Evolutionary conservation across 116 monocot species (phyloP), one percentile per base, ranked within the genome.

Genomic region (Posidonia oceanica): DNA sequence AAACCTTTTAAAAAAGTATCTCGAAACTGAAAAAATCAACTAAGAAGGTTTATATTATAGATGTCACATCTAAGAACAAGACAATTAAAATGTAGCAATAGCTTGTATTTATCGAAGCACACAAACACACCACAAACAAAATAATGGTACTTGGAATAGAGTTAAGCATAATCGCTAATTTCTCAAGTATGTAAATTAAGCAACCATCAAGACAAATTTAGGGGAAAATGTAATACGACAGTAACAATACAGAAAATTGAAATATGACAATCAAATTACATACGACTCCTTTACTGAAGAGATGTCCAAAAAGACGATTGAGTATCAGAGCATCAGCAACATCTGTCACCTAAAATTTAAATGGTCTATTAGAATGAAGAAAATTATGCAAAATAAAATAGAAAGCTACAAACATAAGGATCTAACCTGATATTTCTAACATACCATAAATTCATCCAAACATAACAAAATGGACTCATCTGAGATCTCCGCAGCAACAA

Each of bases 401-500:
- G 38, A 74, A 36, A 3, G 37, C 29, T 61, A 55, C 18, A 54
- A 59, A 78, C 53, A 44, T 63, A 67, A 68, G 40, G 41, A 85
- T 74, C 74, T 75, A 79, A 76, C 75, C 71, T 68, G 61, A 10
- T 73, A 70, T 41, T 55, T 72, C 60, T 60, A 71, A 82, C 83
- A 52, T 87, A 97, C 97, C 97, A 97, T 97, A 73, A 97, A 97
- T 79, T 97, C 97, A 79, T 97, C 97, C 14, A 97, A 75, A 80
- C 97, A 97, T 75, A 97, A 79, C 44, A 97, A 79, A 77, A 92
- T 75, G 29, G 92, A 89, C 67, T 92, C 92, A 78, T 97, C 97
- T 68, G 97, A 80, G 78, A 97, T 92, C 79, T 97, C 97, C 66
- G 76, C 85, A 52, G 92, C 92, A 71, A 97, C 97, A 71, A 89